A percentile compares a stretch with the other conserved stretches of the same genome.
phyloP scores from a whole-genome alignment of 495 filamentous ascomycete species.

The Neurospora tetraspora region DNA sequence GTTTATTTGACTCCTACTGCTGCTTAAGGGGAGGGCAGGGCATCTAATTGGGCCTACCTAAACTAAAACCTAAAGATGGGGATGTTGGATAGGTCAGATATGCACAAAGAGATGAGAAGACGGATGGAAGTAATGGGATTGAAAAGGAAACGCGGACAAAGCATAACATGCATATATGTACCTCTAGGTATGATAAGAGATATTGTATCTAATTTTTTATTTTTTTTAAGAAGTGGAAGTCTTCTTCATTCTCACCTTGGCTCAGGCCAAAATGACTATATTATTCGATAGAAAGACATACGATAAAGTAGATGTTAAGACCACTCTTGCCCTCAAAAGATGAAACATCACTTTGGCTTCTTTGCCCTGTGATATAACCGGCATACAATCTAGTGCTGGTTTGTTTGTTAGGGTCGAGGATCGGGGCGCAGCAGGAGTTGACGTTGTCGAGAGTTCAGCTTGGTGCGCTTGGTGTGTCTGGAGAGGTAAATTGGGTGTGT shows the following conservation, averaged over 20 bases:
- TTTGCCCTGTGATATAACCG: neutral
- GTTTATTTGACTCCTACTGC: neutral
- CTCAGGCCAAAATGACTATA: neutral
- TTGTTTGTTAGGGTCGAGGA: too few relatives aligned
- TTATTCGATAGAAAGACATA: neutral
- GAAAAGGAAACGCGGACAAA: neutral
- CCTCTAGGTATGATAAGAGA: neutral
- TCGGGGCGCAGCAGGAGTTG: too few relatives aligned
- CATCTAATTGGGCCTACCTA: neutral
- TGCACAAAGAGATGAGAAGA: neutral
- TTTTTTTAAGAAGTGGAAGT: neutral
- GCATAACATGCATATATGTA: neutral
- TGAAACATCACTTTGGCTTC: neutral
- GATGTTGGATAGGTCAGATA: neutral
- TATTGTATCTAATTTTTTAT: neutral
- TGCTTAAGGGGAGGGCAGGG: neutral
- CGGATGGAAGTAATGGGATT: neutral
- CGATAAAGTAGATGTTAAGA: neutral
- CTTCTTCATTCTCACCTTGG: neutral
- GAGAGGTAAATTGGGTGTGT: too few relatives aligned
- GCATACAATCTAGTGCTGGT: too few relatives aligned
- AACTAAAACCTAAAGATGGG: neutral
- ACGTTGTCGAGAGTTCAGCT: too few relatives aligned
- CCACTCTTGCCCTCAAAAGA: neutral
- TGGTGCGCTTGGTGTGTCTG: too few relatives aligned